Evolutionary conservation across 441 rosid genomes (phyloP).

Genomic region (Pelargonium myrrhifolium): DNA sequence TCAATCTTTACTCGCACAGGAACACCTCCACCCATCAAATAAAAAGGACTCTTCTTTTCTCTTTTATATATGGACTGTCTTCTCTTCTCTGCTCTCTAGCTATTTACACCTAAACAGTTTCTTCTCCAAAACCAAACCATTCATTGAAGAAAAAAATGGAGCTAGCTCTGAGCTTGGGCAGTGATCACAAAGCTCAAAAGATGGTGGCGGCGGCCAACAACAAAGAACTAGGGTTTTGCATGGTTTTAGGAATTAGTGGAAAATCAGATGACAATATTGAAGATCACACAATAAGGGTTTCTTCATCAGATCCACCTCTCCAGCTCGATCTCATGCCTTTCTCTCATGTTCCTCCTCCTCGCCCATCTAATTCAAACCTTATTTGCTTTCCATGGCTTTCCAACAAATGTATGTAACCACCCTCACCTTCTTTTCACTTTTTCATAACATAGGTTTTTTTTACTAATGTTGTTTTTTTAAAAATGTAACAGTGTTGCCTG

Average conservation of each 20-base stretch:
- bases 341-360: slow-evolving; percentile 41
- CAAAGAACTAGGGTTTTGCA: slow-evolving; percentile 47
- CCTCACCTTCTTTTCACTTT: background rate
- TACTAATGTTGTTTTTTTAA: too few species aligned
- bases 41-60: slow-evolving; percentile 7
- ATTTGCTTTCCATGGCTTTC: slow-evolving; percentile 49
- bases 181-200: slow-evolving; percentile 8
- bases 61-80: slow-evolving; percentile 4
- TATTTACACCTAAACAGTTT: background rate
- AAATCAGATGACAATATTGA: too few species aligned
- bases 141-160: slow-evolving; percentile 31
- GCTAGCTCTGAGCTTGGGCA: slow-evolving; percentile 62
- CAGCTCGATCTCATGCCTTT: slow-evolving; percentile 58
- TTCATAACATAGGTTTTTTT: background rate
- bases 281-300: slow-evolving; percentile 21
- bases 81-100: background rate
- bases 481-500: slow-evolving; percentile 34
- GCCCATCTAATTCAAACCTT: slow-evolving; percentile 28
- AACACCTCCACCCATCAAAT: background rate
- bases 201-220: too few species aligned
- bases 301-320: slow-evolving; percentile 32
- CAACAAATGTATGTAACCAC: slow-evolving; percentile 32
- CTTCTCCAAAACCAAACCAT: background rate
- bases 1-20: slow-evolving; percentile 34
- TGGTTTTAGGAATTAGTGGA: too few species aligned